Evolutionary conservation across 169 alveolate genomes (phyloP).

Genomic region (Pseudocohnilembus persalinus): DNA sequence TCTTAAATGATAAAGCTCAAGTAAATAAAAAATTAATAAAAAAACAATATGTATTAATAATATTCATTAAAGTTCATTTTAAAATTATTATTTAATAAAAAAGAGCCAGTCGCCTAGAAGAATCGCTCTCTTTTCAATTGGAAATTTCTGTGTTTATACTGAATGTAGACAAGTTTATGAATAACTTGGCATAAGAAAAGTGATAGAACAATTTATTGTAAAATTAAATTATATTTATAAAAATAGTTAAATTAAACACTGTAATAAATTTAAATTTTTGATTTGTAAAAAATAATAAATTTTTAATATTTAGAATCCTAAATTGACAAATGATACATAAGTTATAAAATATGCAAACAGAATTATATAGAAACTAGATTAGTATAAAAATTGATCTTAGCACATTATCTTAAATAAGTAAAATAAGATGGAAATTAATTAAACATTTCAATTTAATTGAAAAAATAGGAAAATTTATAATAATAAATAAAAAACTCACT

Average conservation of each 20-base stretch:
- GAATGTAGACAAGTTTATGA: slow-evolving; percentile 79
- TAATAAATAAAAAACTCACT: too few species aligned
- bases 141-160: slow-evolving; percentile 85
- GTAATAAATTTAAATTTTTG: too few species aligned
- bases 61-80: neutral
- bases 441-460: too few species aligned
- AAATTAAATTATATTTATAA: too few species aligned
- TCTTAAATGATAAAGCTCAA: slow-evolving; percentile 72
- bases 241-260: too few species aligned
- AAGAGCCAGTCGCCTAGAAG: slow-evolving; percentile 67
- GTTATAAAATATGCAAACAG: slow-evolving; percentile 74
- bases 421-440: too few species aligned
- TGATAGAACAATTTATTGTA: slow-evolving; percentile 62
- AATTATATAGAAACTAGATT: slow-evolving; percentile 59
- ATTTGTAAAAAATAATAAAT: too few species aligned
- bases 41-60: neutral
- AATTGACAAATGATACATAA: slow-evolving; percentile 65
- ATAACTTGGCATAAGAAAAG: slow-evolving; percentile 67
- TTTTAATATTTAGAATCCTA: slow-evolving; percentile 35
- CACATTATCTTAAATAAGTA: too few species aligned
- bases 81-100: neutral
- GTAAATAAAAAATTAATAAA: too few species aligned
- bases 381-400: neutral
- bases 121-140: slow-evolving; percentile 88
- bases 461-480: too few species aligned